phyloP scores from a whole-genome alignment of 1,284 basidiomycete genomes.

The Leccinum subrobustum region DNA sequence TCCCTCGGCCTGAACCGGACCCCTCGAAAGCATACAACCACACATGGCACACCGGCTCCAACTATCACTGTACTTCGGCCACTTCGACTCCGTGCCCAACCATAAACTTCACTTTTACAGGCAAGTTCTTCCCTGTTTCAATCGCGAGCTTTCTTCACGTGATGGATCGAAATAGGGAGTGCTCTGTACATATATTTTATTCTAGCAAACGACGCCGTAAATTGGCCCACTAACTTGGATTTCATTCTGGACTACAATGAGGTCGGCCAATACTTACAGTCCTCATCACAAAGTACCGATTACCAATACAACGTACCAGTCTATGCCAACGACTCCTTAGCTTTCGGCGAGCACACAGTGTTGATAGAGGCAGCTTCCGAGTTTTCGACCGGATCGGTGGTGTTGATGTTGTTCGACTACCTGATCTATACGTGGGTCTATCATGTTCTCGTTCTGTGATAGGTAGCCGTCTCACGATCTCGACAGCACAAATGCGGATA shows the following conservation, averaged over 20 bases:
- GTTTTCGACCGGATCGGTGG: not conserved
- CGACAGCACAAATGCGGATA: not conserved
- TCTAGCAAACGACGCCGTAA: rapidly evolving
- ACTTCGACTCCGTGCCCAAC: not conserved
- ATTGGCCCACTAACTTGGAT: slow-evolving; percentile 1
- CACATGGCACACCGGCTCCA: not conserved
- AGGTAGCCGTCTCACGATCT: not conserved
- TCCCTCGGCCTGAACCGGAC: not conserved
- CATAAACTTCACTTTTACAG: slow-evolving; percentile 16
- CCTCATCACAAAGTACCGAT: not conserved
- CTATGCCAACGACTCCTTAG: slow-evolving; percentile 8
- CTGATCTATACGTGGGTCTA: slow-evolving; percentile 12
- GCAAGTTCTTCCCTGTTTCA: not conserved
- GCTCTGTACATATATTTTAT: slow-evolving; percentile 25
- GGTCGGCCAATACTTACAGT: not conserved
- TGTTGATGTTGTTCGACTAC: slow-evolving; percentile 18
- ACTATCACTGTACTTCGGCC: not conserved
- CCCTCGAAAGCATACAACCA: not conserved
- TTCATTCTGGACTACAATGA: slow-evolving; percentile 9
- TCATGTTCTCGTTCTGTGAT: not conserved
- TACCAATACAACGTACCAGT: slow-evolving; percentile 14
- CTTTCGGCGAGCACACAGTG: slow-evolving; percentile 6
- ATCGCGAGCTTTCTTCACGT: not conserved
- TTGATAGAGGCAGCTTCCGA: too few species aligned
- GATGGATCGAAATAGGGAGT: slow-evolving; percentile 4